These are phyloP conservation scores for Picocystis sp. DNA, from an alignment of 163 green algal genomes.

Conservation along the genomic window DNA sequence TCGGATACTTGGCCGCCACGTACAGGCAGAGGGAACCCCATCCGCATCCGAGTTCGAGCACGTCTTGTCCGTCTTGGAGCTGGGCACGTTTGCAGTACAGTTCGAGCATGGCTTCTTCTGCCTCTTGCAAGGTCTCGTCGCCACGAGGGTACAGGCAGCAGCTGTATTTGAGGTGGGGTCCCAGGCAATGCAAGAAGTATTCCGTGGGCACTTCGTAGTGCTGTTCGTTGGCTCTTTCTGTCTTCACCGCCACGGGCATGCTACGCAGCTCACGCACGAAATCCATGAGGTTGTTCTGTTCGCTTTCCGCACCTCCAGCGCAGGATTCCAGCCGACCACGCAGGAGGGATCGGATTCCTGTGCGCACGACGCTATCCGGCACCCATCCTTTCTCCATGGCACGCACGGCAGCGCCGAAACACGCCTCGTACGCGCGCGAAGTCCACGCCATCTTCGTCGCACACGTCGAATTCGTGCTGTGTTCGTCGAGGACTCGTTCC, in stretches of 20 bases:
- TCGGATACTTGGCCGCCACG: conserved; percentile 64
- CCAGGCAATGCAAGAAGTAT: conserved; percentile 74
- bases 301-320: too few species aligned
- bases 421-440: too few species aligned
- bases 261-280: conserved; percentile 59
- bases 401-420: too few species aligned
- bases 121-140: conserved; percentile 45
- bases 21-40: conserved; percentile 83
- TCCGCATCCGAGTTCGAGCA: conserved; percentile 93
- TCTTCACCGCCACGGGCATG: conserved; percentile 70
- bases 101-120: conserved; percentile 79
- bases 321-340: too few species aligned
- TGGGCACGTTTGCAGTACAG: conserved; percentile 60
- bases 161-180: conserved; percentile 81
- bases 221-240: conserved; percentile 73
- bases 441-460: too few species aligned
- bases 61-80: conserved; percentile 53
- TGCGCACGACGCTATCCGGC: too few species aligned
- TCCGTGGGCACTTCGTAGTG: conserved; percentile 94
- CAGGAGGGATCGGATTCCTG: too few species aligned
- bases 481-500: too few species aligned
- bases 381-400: too few species aligned
- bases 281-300: not conserved
- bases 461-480: too few species aligned
- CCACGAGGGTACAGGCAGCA: conserved; percentile 52